A percentile compares a stretch with the other conserved stretches of the same genome.
Evolutionary conservation across 2,329 filamentous ascomycete species (phyloP).

Genomic region (Alternaria infectoria): DNA sequence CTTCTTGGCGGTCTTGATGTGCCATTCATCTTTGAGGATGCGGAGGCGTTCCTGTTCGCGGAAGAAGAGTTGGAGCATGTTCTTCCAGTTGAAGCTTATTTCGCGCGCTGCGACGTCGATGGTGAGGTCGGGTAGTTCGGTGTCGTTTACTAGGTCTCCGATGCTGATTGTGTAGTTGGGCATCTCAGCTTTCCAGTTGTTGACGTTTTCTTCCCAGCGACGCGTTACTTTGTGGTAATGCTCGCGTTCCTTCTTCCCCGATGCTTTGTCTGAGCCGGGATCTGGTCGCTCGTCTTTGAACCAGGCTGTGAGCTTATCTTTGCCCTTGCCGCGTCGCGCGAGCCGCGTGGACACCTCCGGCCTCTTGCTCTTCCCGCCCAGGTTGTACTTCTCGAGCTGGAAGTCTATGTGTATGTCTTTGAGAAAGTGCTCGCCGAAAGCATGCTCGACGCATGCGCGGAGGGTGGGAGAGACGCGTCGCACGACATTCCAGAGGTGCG

Average conservation of each 20-base stretch:
- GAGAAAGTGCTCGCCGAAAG: conserved; percentile 35
- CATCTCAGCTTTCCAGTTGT: conserved; percentile 31
- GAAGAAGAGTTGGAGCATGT: conserved; percentile 39
- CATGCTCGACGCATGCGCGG: conserved; percentile 37
- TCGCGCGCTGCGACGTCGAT: conserved; percentile 27
- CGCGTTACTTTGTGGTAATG: conserved; percentile 23
- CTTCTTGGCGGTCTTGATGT: conserved; percentile 8
- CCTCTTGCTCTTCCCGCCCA: conserved; percentile 38
- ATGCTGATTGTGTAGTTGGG: conserved; percentile 43
- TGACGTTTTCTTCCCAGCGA: conserved; percentile 38
- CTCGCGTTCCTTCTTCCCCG: conserved; percentile 3
- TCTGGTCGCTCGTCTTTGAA: conserved; percentile 24
- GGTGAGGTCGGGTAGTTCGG: conserved; percentile 29
- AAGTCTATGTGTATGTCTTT: conserved; percentile 32
- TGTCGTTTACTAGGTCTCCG: conserved; percentile 41
- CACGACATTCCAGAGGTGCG: conserved; percentile 41
- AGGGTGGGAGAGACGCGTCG: conserved; percentile 36
- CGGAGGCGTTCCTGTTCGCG: conserved; percentile 33
- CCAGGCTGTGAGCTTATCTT: conserved; percentile 19
- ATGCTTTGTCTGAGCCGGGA: neutral
- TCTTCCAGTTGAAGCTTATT: conserved; percentile 36
- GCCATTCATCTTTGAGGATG: conserved; percentile 14
- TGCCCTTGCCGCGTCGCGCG: conserved; percentile 17
- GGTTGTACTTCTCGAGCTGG: conserved; percentile 41
- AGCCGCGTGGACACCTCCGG: conserved; percentile 35